Base-by-base conservation (phyloP, 1,284 basidiomycete genomes). In the Apiotrichum gamsii region DNA sequence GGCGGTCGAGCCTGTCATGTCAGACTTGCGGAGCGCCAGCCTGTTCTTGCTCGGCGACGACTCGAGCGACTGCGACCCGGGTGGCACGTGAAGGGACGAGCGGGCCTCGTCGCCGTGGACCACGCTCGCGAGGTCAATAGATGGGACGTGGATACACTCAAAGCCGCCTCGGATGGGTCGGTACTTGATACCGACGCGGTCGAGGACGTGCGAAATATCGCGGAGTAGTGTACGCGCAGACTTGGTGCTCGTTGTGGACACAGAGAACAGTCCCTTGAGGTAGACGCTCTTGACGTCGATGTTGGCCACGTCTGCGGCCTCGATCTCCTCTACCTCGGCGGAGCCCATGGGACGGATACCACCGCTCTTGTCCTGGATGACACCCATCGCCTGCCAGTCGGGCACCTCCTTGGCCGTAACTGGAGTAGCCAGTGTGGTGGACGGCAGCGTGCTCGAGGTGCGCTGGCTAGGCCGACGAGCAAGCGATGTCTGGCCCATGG, bases 221-320 rank as follows among this genome's bases (percentile, higher is more conserved):
- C 78, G 75, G 62, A 90, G 86, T 70, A 97, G 83, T 13, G 82
- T 78, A 6, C 79, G 74, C 2, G 90, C 86, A 9, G 86, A 73
- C 65, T 95, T 96, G 8, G 90, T 93, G 29, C 89, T 88, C 0
- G 94, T 98, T 10, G 94, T 98, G 25, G 90, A 86, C 32, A 97
- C 94, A 81, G 86, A 89, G 75, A 93, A 91, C 39, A 91, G 64
- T 3, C 89, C 88, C 72, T 91, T 93, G 61, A 93, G 73, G 72
- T 87, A 90, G 21, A 90, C 81, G 9, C 88, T 87, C 73, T 90
- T 93, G 64, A 86, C 83, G 43, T 88, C 86, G 52, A 45, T 50
- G 40, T 55, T 47, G 18, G 54, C 52, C 18, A 56, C 56, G 10
- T 58, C 53, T n/a, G 59, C 47, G 3, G 47, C 46, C 16, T 59